These are phyloP conservation scores for Pseudogymnoascus sp. DNA, from an alignment of 2,329 filamentous ascomycete species.

Conservation along the genomic window DNA sequence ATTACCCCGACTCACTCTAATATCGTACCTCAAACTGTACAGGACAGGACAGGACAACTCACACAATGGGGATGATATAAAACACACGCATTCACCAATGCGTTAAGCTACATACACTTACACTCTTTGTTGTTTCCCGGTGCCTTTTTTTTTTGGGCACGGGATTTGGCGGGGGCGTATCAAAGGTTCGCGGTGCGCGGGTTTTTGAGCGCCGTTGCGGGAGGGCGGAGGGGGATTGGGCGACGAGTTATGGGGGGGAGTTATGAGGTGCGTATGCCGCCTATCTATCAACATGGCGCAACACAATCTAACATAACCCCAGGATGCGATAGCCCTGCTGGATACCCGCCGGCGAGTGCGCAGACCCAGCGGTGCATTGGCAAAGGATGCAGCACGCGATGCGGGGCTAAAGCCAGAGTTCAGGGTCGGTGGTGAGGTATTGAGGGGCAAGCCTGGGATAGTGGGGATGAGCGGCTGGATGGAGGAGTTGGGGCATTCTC, in stretches of 20 bases:
- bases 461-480: constrained; percentile 77
- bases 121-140: too few relatives aligned
- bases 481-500: constrained; percentile 67
- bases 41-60: background rate
- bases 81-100: too few relatives aligned
- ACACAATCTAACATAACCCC: background rate
- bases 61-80: background rate
- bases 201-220: background rate
- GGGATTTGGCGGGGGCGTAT: background rate
- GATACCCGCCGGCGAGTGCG: background rate
- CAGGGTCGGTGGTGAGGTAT: background rate
- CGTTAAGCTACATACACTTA: too few relatives aligned
- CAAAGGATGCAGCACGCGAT: background rate
- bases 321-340: background rate
- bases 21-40: too few relatives aligned
- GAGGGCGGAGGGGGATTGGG: background rate
- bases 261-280: background rate
- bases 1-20: background rate
- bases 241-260: background rate
- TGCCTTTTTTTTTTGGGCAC: background rate
- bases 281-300: background rate
- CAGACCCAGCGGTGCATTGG: background rate
- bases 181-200: background rate
- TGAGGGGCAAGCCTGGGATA: constrained; percentile 35
- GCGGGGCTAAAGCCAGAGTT: background rate